Base-by-base conservation (phyloP, 805 yeast genomes). In the Wickerhamomyces canadensis region DNA sequence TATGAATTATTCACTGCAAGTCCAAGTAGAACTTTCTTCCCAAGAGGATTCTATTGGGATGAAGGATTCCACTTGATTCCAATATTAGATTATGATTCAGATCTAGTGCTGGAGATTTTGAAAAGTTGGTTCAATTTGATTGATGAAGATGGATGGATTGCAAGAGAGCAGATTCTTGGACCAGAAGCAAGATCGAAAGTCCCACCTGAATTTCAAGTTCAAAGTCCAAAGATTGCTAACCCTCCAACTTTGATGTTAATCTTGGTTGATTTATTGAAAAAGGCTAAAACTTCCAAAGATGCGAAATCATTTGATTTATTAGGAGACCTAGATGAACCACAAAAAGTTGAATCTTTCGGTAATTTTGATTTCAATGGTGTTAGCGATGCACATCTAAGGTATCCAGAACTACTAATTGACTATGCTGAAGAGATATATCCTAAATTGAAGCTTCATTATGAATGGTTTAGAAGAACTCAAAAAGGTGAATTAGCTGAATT, bases 21-120 rank as follows among this genome's bases (percentile, higher is more conserved):
- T 24, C 98, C 98, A 3, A 85, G 96, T 34, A 71, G 98, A 36
- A 86, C 95, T 1, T 86, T 85, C 54, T 93, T 93, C 61, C 98
- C 98, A 4, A 72, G 98, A 45, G 98, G 98, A 0, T 93, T 93
- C 54, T 87, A 85, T 55, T 93, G 98, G 98, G 98, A 93, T 61
- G 98, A 93, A 62, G 98, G 98, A 0, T 93, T 93, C 61, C 96
- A 91, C 58, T 66, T 91, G 42, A 65, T 89, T 28, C 95, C 95
- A 7, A 65, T 93, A 27, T 60, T 84, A 48, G 81, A 82, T 33
- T 89, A 82, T 55, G 98, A 93, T 60, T 70, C 84, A 13, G 95
- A 86, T 52, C 65, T 89, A 31, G 85, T 78, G 0, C 66, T 88
- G 43, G 93, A 86, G 46, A 80, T 93, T 14, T 55, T 89, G 40